Percentiles rank a stretch among this genome's conserved stretches.
Evolutionary conservation across 257 asterid species (phyloP).

Genomic region (Solanum pennellii): DNA sequence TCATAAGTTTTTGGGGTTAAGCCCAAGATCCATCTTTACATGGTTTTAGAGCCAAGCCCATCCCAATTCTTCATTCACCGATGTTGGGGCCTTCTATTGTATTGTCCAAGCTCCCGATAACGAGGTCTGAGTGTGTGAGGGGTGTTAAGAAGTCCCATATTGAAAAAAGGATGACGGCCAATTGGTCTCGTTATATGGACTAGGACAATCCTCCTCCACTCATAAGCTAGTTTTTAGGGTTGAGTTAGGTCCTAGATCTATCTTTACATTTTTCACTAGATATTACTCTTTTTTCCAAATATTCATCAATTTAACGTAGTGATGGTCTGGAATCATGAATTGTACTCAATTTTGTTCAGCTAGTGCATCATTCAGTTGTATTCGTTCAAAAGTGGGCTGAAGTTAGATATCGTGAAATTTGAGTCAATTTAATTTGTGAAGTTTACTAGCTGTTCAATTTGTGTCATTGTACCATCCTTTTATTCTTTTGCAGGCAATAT

Average conservation of each 20-base stretch:
- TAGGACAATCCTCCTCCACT: background rate
- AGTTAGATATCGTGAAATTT: background rate
- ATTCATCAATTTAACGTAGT: background rate
- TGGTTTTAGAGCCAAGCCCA: background rate
- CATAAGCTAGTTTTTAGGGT: background rate
- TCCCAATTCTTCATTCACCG: background rate
- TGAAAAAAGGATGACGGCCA: background rate
- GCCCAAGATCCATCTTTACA: background rate
- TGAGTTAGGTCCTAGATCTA: background rate
- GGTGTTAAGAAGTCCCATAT: background rate
- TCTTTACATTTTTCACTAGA: background rate
- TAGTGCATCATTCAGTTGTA: background rate
- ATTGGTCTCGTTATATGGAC: background rate
- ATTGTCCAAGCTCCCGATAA: background rate
- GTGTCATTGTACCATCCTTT: background rate
- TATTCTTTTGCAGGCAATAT: constrained; percentile 48
- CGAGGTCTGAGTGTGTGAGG: background rate
- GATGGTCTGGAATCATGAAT: background rate
- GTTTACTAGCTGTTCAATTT: background rate
- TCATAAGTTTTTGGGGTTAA: background rate
- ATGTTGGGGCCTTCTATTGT: background rate
- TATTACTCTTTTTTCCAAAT: background rate
- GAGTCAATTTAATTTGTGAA: background rate
- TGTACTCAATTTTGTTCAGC: background rate
- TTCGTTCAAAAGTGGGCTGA: background rate